These are phyloP conservation scores for Penicillium sp. DNA, from an alignment of 2,329 filamentous ascomycete genomes.

Conservation along the genomic window DNA sequence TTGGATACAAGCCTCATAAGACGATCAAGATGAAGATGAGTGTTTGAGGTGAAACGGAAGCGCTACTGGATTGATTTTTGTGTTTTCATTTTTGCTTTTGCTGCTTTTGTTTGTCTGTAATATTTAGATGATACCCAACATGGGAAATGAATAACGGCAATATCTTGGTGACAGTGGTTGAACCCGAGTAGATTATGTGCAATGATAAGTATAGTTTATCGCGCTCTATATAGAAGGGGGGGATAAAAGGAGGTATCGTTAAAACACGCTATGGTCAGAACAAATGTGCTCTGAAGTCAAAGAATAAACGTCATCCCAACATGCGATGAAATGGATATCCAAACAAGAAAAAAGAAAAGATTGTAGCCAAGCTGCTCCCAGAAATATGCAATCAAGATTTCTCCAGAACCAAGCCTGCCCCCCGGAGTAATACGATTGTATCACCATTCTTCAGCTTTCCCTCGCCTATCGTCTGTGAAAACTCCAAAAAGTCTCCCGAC, in stretches of 20 bases:
- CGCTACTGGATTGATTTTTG: background rate
- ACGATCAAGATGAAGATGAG: constrained; percentile 98
- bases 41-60: constrained; percentile 48
- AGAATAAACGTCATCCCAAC: too few species aligned
- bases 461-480: constrained; percentile 74
- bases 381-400: constrained; percentile 44
- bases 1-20: constrained; percentile 87
- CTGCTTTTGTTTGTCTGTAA: constrained; percentile 8
- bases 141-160: background rate
- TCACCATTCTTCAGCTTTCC: constrained; percentile 68
- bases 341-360: too few species aligned
- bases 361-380: too few species aligned
- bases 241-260: too few species aligned
- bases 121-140: constrained; percentile 20
- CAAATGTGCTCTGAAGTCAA: too few species aligned
- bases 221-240: too few species aligned
- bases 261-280: too few species aligned
- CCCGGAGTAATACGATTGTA: constrained; percentile 80
- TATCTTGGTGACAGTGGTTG: too few species aligned
- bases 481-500: constrained; percentile 77
- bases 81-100: background rate
- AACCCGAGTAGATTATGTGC: too few species aligned
- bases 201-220: too few species aligned
- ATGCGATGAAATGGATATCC: too few species aligned
- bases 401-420: constrained; percentile 69